Conservation (phyloP, 2,329 filamentous ascomycete species). For the Fusarium pseudonygamai region DNA sequence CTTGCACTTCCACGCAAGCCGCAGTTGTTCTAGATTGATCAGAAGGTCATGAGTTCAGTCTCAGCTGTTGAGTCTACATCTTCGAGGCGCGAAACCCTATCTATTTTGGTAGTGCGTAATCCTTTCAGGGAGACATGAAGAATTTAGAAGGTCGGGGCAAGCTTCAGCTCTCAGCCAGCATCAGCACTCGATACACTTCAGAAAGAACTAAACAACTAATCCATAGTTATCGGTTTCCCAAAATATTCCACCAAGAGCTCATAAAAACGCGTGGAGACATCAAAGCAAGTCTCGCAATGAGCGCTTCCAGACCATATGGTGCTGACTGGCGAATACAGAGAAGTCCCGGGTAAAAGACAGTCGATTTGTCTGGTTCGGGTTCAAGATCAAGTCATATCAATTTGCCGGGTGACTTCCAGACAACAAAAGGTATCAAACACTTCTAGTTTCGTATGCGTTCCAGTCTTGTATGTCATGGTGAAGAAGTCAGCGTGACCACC, state of each 20-base stretch:
- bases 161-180: background rate
- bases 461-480: background rate
- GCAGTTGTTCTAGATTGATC: background rate
- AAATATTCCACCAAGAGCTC: too few species aligned
- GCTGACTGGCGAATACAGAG: too few species aligned
- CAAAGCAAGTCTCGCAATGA: too few species aligned
- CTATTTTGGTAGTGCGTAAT: background rate
- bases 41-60: background rate
- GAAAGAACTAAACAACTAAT: fast-evolving
- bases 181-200: background rate
- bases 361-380: fast-evolving
- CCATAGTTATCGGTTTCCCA: too few species aligned
- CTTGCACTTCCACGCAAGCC: background rate
- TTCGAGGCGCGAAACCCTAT: fast-evolving
- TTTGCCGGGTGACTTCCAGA: background rate
- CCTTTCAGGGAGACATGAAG: too few species aligned
- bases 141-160: fast-evolving
- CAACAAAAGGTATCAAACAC: fast-evolving
- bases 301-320: too few species aligned
- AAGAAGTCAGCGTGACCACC: background rate
- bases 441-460: background rate
- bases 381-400: too few species aligned
- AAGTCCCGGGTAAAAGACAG: too few species aligned
- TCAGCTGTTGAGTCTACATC: background rate
- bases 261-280: too few species aligned